Evolutionary conservation across 768 basidiomycete genomes (phyloP), one percentile per base, ranked within the genome.

Genomic region (Omphalotus guepiniiformis): DNA sequence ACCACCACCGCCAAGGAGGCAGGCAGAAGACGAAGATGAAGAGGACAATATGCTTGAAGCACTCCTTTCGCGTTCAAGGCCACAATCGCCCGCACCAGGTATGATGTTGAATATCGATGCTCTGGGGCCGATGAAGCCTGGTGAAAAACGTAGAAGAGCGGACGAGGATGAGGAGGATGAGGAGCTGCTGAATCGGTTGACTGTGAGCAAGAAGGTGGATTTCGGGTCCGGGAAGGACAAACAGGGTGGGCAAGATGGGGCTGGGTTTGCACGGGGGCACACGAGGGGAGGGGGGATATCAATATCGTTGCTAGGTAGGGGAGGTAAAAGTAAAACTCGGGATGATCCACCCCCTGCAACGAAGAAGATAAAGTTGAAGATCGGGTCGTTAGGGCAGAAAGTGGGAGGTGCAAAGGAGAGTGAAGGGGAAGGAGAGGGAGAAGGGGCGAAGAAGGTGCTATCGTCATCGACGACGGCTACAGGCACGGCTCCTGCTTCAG

Each of bases 101-200:
- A 49, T 58, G 54, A 65, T 62, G 52, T 58, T 64, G 15, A 58
- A 62, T 19, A 64, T 60, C 48, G 53, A 62, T 34, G 57, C 59
- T 54, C 56, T 72, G 45, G 71, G 69, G 2, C 64, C 73, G 3
- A 67, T 80, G 63, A 75, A 80, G 37, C 69, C 82, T 42, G 70
- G 79, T 19, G 84, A 84, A 60, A 90, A 91, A 64, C 76, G 88
- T 50, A 72, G 82, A 58, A 69, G 88, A 57, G 78, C 76, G 27
- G 82, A 81, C 3, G 88, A 87, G 15, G 84, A 85, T 26, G 86
- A 89, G 32, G 86, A 88, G 35, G 83, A 82, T 47, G 76, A 88
- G 48, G 81, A 81, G 58, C 62, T 77, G 55, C 63, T 89, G 39
- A 80, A 76, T 44, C 77, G 79, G 40, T 70, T 90, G 39, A 88